Percentiles rank a stretch among this genome's conserved stretches.
Conservation (phyloP, 352 stramenopile species). For the Phytophthora kernoviae region DNA sequence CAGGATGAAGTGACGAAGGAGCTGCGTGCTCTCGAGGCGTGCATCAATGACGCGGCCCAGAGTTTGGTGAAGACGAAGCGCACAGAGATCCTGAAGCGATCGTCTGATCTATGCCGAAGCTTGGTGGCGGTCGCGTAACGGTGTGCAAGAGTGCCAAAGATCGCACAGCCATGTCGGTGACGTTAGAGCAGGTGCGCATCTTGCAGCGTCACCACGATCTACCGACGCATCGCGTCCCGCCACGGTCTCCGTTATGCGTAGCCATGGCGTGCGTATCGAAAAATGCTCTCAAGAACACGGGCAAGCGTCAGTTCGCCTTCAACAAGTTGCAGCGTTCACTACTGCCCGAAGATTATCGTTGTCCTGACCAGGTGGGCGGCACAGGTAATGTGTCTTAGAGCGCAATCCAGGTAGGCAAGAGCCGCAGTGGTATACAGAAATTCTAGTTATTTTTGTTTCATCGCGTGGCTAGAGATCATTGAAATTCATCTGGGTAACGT, state of each 20-base stretch:
- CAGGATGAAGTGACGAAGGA: conserved; percentile 77
- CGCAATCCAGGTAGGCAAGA: conserved; percentile 11
- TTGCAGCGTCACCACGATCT: conserved; percentile 85
- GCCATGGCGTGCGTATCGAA: conserved; percentile 86
- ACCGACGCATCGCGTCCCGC: conserved; percentile 72
- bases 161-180: conserved; percentile 97
- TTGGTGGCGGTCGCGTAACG: conserved; percentile 92
- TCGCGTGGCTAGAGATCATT: conserved; percentile 52
- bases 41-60: conserved; percentile 77
- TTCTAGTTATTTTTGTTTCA: conserved; percentile 42
- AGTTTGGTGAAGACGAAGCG: conserved; percentile 89
- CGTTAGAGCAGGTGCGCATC: conserved; percentile 93
- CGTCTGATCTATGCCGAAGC: conserved; percentile 77
- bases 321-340: conserved; percentile 90
- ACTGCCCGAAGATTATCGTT: conserved; percentile 86
- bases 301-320: conserved; percentile 89
- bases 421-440: conserved; percentile 34
- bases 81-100: conserved; percentile 84
- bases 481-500: conserved; percentile 77
- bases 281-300: conserved; percentile 91
- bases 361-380: conserved; percentile 82
- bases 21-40: conserved; percentile 63
- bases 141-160: conserved; percentile 99
- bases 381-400: conserved; percentile 85
- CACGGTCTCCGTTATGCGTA: conserved; percentile 88